Percentiles rank a stretch among this genome's conserved stretches.
Evolutionary conservation across 1,139 yeast genomes (phyloP).

Genomic region (Geotrichum klebahnii): DNA sequence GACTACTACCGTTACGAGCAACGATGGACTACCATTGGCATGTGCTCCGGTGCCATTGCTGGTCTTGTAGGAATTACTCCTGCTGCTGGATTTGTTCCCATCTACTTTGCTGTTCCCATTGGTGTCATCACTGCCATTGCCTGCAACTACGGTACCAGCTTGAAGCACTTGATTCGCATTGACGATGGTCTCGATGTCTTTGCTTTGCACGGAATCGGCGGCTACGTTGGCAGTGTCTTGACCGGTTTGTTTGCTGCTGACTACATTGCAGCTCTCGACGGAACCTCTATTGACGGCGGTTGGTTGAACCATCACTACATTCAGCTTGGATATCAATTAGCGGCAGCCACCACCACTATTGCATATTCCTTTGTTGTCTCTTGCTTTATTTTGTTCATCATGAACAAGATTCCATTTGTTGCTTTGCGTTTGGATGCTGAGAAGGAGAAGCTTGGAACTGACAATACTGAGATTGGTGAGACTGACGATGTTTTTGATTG

Average conservation of each 20-base stretch:
- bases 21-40: conserved; percentile 91
- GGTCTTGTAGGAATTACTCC: conserved; percentile 97
- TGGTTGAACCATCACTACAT: conserved; percentile 89
- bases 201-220: conserved; percentile 93
- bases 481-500: conserved; percentile 39
- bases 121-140: conserved; percentile 75
- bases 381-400: conserved; percentile 58
- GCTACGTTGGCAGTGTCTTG: conserved; percentile 72
- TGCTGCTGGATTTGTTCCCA: conserved; percentile 93
- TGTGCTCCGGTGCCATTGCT: conserved; percentile 89
- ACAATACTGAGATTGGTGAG: conserved; percentile 84
- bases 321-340: conserved; percentile 91
- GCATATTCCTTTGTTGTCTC: conserved; percentile 81
- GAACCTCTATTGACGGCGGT: conserved; percentile 71
- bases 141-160: conserved; percentile 80
- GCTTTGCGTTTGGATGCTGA: conserved; percentile 82
- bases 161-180: conserved; percentile 65
- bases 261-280: conserved; percentile 72
- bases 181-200: conserved; percentile 97
- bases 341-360: conserved; percentile 70
- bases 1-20: conserved; percentile 86
- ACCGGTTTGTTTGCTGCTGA: conserved; percentile 94
- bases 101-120: conserved; percentile 78
- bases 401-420: conserved; percentile 80
- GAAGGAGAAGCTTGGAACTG: conserved; percentile 87